Base-by-base conservation (phyloP, 1,284 basidiomycete species). In the Neolentinus lepideus region DNA sequence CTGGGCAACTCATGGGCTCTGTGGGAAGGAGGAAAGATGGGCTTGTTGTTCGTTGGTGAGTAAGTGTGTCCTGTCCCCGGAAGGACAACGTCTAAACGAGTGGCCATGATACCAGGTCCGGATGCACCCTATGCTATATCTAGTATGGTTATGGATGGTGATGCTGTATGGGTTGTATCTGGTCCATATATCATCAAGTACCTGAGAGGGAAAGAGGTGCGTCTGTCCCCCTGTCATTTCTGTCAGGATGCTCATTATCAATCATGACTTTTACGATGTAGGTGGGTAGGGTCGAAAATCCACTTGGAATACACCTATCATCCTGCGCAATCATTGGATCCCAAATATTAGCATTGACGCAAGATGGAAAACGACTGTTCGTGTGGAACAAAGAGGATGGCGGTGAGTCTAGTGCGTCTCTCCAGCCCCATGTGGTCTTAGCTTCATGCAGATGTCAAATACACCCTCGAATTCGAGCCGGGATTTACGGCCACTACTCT, bases 21-120 rank as follows among this genome's bases (percentile, higher is more conserved):
- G 71, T 99, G 96, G 96, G 94, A 98, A 66, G 94, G 93, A 12
- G 90, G 86, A 31, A 92, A 88, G 71, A 94, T 99, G 90, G 83
- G 81, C 16, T 73, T 99, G 51, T 77, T 98, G 50, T 98, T 99
- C 68, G 93, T 97, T 58, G 94, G 95, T 89, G 68, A 73, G 91
- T 74, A 36, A 56, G 55, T 57, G 48, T 45, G 25, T 9, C 43
- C 26, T 16, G 50, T 48, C 27, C 16, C 38, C 8, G 11, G 50
- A 35, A 14, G 24, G 2, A 19, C 29, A 53, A 31, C 25, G 26
- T 33, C 38, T 43, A 16, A 43, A 43, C 16, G 38, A 6, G 6
- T 4, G 33, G 33, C 43, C 16, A 55, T 36, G 16, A 57, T 53
- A 19, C 54, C 61, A 96, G 93, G 93, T 14, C 88, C 92, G 9